These are phyloP conservation scores for Mycena chlorophos DNA, from an alignment of 768 basidiomycete species.

Conservation along the genomic window DNA sequence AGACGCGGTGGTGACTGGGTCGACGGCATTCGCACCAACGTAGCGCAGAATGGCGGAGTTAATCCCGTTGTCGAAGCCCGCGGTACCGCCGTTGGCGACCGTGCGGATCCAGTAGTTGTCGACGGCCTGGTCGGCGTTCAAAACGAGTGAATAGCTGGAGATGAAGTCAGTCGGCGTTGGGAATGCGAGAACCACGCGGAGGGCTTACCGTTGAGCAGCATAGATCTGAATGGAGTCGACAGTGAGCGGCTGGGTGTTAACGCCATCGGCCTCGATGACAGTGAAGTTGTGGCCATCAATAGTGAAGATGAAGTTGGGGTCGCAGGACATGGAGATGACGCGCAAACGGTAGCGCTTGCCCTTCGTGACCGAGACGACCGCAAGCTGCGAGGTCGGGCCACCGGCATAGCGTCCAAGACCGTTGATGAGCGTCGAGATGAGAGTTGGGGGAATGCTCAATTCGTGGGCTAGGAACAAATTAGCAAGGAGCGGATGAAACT, in stretches of 20 bases:
- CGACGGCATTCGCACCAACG: slow-evolving; percentile 33
- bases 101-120: slow-evolving; percentile 44
- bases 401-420: slow-evolving; percentile 40
- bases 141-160: slow-evolving; percentile 40
- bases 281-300: slow-evolving; percentile 29
- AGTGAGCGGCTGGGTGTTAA: slow-evolving; percentile 31
- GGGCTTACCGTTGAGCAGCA: slow-evolving; percentile 35
- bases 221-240: slow-evolving; percentile 42
- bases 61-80: slow-evolving; percentile 37
- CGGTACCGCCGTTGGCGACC: slow-evolving; percentile 22
- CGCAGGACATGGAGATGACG: slow-evolving; percentile 39
- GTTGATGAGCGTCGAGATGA: slow-evolving; percentile 33
- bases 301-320: slow-evolving; percentile 30
- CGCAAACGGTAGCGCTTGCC: slow-evolving; percentile 51
- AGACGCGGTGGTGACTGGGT: slow-evolving; percentile 19
- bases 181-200: slow-evolving; percentile 35
- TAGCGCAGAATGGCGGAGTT: slow-evolving; percentile 58
- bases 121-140: slow-evolving; percentile 39
- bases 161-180: slow-evolving; percentile 40
- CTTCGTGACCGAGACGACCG: slow-evolving; percentile 40
- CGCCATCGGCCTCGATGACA: slow-evolving; percentile 39
- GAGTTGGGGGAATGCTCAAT: neutral
- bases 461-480: neutral
- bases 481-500: neutral
- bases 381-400: slow-evolving; percentile 38